Percentiles rank a stretch among this genome's conserved stretches.
Evolutionary conservation across 805 yeast genomes (phyloP).

Genomic region (Saturnispora besseyi): DNA sequence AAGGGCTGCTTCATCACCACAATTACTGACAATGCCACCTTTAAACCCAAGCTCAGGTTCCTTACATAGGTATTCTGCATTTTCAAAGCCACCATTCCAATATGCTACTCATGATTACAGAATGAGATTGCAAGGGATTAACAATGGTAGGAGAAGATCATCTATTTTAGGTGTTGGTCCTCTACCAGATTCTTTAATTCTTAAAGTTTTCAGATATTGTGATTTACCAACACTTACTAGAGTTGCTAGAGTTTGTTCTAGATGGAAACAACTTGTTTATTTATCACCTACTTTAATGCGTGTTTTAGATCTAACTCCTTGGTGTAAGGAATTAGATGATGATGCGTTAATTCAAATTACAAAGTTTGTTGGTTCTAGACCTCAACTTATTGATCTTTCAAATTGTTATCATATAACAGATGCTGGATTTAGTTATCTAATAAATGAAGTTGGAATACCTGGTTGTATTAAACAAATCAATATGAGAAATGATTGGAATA

Average conservation of each 20-base stretch:
- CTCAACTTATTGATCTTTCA: conserved; percentile 50
- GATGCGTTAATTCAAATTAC: conserved; percentile 47
- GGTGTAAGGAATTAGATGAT: conserved; percentile 56
- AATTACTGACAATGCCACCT: conserved; percentile 15
- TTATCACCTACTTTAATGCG: conserved; percentile 46
- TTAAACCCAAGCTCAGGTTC: conserved; percentile 24
- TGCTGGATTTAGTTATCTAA: conserved; percentile 61
- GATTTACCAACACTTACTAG: conserved; percentile 54
- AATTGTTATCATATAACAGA: conserved; percentile 74
- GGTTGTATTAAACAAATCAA: conserved; percentile 47
- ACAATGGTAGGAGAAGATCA: conserved; percentile 41
- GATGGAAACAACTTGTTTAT: conserved; percentile 61
- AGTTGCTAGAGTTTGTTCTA: conserved; percentile 45
- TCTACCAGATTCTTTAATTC: conserved; percentile 50
- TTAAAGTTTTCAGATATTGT: conserved; percentile 44
- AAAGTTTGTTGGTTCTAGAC: conserved; percentile 64
- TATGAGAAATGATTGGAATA: conserved; percentile 70
- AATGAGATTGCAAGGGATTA: conserved; percentile 37
- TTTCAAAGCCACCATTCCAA: conserved; percentile 31
- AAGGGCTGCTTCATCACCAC: neutral
- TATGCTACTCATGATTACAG: conserved; percentile 50
- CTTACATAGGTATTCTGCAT: conserved; percentile 19
- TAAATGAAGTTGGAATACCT: conserved; percentile 60
- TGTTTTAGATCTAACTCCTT: conserved; percentile 48
- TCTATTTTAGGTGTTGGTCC: conserved; percentile 50